Percentiles rank a stretch among this genome's conserved stretches.
These are phyloP conservation scores for Myxozyma geophila DNA, from an alignment of 805 yeast species.

Conservation along the genomic window DNA sequence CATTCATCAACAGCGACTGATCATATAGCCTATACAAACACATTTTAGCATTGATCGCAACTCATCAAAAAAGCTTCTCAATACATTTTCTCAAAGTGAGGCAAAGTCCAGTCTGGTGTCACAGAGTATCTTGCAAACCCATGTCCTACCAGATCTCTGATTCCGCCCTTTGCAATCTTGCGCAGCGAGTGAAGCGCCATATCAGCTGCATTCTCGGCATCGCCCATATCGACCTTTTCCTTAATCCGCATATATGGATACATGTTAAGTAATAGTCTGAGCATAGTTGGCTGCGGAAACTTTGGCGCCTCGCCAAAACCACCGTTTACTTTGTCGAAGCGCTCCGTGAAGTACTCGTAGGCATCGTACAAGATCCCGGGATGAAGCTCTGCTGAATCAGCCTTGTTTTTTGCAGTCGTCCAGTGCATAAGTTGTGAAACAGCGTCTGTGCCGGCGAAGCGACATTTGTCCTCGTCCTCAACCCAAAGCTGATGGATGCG, in stretches of 20 bases:
- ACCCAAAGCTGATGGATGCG: conserved; percentile 44
- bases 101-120: conserved; percentile 49
- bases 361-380: conserved; percentile 35
- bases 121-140: conserved; percentile 48
- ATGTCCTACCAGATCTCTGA: conserved; percentile 47
- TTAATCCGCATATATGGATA: conserved; percentile 14
- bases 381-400: conserved; percentile 14
- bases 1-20: conserved; percentile 46
- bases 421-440: conserved; percentile 38
- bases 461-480: conserved; percentile 40
- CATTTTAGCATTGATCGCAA: not conserved
- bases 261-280: conserved; percentile 40
- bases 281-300: conserved; percentile 44
- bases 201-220: conserved; percentile 25
- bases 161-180: conserved; percentile 46
- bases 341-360: conserved; percentile 38
- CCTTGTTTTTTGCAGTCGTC: conserved; percentile 14
- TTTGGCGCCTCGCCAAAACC: conserved; percentile 48
- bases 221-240: conserved; percentile 26
- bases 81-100: conserved; percentile 48
- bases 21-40: conserved; percentile 41
- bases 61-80: not conserved
- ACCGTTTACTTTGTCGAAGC: conserved; percentile 42
- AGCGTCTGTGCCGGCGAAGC: conserved; percentile 40
- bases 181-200: conserved; percentile 41